Evolutionary conservation across 2,329 filamentous ascomycete species (phyloP).

Genomic region (Periconia macrospinosa): DNA sequence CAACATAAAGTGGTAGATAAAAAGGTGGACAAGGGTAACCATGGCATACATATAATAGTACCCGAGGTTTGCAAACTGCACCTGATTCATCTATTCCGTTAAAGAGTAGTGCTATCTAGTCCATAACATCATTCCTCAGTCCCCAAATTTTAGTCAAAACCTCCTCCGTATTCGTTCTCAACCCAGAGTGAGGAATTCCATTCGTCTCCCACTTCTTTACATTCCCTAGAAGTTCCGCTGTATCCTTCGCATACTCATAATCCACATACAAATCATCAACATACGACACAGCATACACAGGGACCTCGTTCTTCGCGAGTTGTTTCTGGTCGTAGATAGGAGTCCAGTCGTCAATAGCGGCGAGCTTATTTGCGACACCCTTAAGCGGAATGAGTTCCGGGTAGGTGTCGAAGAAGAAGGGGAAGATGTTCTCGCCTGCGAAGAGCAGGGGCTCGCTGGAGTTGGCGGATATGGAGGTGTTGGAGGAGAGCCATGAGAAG

Average conservation of each 20-base stretch:
- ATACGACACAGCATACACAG: not conserved
- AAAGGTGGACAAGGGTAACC: too few species aligned
- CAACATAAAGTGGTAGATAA: too few species aligned
- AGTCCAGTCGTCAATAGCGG: not conserved
- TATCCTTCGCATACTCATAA: not conserved
- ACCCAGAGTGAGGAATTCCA: not conserved
- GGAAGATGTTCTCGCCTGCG: not conserved
- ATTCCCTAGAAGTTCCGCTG: not conserved
- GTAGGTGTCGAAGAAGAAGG: not conserved
- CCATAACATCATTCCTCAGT: not conserved
- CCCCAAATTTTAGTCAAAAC: not conserved
- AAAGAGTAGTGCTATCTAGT: too few species aligned
- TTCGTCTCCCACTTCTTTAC: not conserved
- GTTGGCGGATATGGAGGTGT: not conserved
- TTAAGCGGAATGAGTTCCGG: not conserved
- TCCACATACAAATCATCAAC: not conserved
- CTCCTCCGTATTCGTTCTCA: not conserved
- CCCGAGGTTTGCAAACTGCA: too few species aligned
- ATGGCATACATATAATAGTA: too few species aligned
- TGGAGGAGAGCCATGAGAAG: not conserved
- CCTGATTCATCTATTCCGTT: too few species aligned
- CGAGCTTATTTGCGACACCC: not conserved
- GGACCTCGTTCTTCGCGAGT: not conserved
- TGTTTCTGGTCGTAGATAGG: not conserved
- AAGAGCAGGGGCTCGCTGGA: not conserved